Base-by-base conservation (phyloP, 129 eudicot genomes). In the Rutidosis leptorrhynchoides region DNA sequence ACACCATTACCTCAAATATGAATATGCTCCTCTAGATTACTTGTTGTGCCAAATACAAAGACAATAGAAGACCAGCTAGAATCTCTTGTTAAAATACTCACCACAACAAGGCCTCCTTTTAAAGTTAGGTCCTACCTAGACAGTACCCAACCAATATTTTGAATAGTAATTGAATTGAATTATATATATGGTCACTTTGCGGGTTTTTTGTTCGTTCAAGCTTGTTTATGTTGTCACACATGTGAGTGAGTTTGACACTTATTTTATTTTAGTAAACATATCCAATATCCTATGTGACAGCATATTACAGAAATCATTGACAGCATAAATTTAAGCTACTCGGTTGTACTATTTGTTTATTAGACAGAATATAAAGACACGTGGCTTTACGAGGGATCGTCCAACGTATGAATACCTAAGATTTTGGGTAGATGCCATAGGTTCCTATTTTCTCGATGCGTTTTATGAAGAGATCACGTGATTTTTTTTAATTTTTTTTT, bases 1-100 rank as follows among this genome's bases (percentile, higher is more conserved):
- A 16, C n/a, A 46, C 8, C 52, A 37, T 48, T 72, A 62, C 77
- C 77, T 72, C 70, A 63, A 72, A 53, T 73, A 54, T 3, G 45
- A 19, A 33, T 15, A 28, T 11, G 7, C 45, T 16, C 46, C 6
- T 6, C 27, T 21, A 20, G 21, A 29, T 19, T 20, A 19, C n/a
- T n/a, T n/a, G 3, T 26, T 55, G 24, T 3, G 30, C 61, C 30
- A 67, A 49, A 51, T 49, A 17, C 32, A 17, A 10, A 51, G 21
- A 35, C 9, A 49, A 4, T 52, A 28, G 17, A 21, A 25, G 74
- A 58, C 12, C n/a, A n/a, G n/a, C n/a, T 58, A 71, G 7, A 28
- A 14, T 16, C 25, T 25, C 62, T 10, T 20, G 6, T 62, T 67
- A 72, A n/a, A 26, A 28, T 64, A 51, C 62, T 71, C 58, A 42